phyloP scores from a whole-genome alignment of 1,284 basidiomycete species.

The Ustilago crameri region DNA sequence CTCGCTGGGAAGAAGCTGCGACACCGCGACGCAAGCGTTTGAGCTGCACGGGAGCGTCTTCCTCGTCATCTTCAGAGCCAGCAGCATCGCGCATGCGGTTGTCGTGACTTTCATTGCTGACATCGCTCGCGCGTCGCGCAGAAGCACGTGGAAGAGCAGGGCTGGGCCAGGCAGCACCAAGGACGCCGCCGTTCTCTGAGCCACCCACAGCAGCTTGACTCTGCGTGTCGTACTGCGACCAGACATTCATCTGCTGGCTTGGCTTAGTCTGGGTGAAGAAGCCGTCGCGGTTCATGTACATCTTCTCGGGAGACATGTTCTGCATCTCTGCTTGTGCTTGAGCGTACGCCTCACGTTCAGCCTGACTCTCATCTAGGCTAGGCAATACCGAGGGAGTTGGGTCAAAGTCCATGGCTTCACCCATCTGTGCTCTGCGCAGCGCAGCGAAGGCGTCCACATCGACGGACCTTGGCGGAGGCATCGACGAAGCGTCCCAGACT shows the following conservation, averaged over 20 bases:
- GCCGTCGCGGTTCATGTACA: constrained; percentile 63
- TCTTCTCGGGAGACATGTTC: constrained; percentile 32
- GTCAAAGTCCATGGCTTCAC: constrained; percentile 46
- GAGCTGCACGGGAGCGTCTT: constrained; percentile 27
- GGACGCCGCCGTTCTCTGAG: background rate
- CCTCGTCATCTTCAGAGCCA: constrained; percentile 17
- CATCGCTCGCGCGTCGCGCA: constrained; percentile 13
- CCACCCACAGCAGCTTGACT: constrained; percentile 6
- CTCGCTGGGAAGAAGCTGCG: background rate
- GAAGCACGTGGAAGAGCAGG: constrained; percentile 9
- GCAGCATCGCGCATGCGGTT: background rate
- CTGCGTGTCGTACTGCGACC: constrained; percentile 37
- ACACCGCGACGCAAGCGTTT: constrained; percentile 40
- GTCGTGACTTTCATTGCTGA: constrained; percentile 5
- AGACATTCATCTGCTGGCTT: constrained; percentile 21
- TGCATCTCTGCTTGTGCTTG: constrained; percentile 18
- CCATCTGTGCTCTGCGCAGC: constrained; percentile 54
- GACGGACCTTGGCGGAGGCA: constrained; percentile 59
- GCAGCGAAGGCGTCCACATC: constrained; percentile 60
- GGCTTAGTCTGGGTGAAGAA: constrained; percentile 66
- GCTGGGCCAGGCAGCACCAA: constrained; percentile 10
- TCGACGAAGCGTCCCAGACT: constrained; percentile 42
- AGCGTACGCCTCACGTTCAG: constrained; percentile 38
- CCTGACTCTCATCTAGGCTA: constrained; percentile 54
- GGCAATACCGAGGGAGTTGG: constrained; percentile 51